Conservation (phyloP, 1,284 basidiomycete genomes). For the Cutaneotrichosporon sp. region DNA sequence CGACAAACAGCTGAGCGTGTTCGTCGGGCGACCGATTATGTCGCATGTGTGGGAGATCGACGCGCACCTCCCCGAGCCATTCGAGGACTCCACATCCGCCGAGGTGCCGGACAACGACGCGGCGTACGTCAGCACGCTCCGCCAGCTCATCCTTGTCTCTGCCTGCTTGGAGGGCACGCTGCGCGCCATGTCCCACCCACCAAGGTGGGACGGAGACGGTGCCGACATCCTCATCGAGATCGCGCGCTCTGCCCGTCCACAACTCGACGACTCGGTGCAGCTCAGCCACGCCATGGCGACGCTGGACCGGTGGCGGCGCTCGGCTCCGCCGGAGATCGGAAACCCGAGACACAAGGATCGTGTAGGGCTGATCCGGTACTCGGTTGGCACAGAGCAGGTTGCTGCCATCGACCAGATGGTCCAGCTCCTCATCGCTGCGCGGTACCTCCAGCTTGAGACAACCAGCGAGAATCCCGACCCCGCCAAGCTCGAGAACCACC, state of each 20-base stretch:
- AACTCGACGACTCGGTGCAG: slow-evolving; percentile 9
- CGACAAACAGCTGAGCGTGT: slow-evolving; percentile 20
- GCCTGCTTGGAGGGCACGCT: slow-evolving; percentile 10
- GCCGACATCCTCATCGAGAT: slow-evolving; percentile 13
- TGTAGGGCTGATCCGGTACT: slow-evolving; percentile 2
- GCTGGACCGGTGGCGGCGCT: slow-evolving; percentile 11
- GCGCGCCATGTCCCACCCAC: slow-evolving; percentile 14
- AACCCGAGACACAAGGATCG: neutral
- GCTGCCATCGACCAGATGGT: slow-evolving; percentile 16
- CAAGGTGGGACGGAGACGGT: neutral
- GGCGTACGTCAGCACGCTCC: slow-evolving; percentile 11
- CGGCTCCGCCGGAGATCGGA: neutral
- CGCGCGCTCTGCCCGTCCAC: neutral
- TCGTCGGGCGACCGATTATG: slow-evolving; percentile 15
- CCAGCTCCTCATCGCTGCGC: slow-evolving; percentile 9
- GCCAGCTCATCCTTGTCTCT: slow-evolving; percentile 11
- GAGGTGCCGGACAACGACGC: neutral
- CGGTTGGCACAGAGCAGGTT: slow-evolving; percentile 14
- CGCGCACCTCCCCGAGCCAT: slow-evolving; percentile 16
- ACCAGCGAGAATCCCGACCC: neutral
- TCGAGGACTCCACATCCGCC: neutral
- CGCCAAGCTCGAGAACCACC: neutral
- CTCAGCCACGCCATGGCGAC: slow-evolving; percentile 3
- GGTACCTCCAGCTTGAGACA: slow-evolving; percentile 16
- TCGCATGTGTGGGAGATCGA: slow-evolving; percentile 20